These are phyloP conservation scores for Elaphomyces granulatus DNA, from an alignment of 495 filamentous ascomycete species.

Conservation along the genomic window DNA sequence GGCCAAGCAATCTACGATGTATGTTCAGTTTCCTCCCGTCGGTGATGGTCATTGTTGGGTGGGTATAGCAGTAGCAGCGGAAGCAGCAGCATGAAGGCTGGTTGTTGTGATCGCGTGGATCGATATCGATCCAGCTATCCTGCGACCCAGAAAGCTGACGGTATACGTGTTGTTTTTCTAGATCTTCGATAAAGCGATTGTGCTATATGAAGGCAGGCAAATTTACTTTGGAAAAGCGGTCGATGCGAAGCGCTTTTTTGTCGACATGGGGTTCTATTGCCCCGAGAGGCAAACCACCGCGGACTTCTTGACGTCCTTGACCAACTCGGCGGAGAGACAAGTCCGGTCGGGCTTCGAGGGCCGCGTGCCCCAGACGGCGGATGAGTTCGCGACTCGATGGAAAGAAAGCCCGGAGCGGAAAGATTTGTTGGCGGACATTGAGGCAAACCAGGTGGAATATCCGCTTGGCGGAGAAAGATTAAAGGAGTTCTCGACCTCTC, in stretches of 20 bases:
- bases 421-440: conserved; percentile 37
- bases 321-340: conserved; percentile 50
- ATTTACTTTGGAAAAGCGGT: conserved; percentile 53
- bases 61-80: too few species aligned
- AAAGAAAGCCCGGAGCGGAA: conserved; percentile 39
- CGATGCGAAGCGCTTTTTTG: conserved; percentile 51
- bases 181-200: conserved; percentile 45
- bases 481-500: conserved; percentile 26
- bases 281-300: conserved; percentile 51
- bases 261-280: conserved; percentile 46
- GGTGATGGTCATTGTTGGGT: too few species aligned
- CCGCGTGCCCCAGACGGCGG: conserved; percentile 51
- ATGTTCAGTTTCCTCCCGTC: conserved; percentile 13
- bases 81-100: too few species aligned
- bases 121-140: too few species aligned
- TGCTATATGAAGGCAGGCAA: conserved; percentile 50
- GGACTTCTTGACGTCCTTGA: conserved; percentile 68
- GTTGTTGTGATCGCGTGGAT: conserved; percentile 1
- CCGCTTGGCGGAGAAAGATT: conserved; percentile 28
- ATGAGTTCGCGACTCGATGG: conserved; percentile 56
- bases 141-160: conserved; percentile 72
- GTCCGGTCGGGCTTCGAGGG: conserved; percentile 49
- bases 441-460: conserved; percentile 34
- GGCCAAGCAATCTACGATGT: conserved; percentile 65
- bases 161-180: conserved; percentile 13